A percentile compares a stretch with the other conserved stretches of the same genome.
Evolutionary conservation across 225 moss, liverwort and hornwort genomes (phyloP).

Genomic region (Marchantia polymorpha): DNA sequence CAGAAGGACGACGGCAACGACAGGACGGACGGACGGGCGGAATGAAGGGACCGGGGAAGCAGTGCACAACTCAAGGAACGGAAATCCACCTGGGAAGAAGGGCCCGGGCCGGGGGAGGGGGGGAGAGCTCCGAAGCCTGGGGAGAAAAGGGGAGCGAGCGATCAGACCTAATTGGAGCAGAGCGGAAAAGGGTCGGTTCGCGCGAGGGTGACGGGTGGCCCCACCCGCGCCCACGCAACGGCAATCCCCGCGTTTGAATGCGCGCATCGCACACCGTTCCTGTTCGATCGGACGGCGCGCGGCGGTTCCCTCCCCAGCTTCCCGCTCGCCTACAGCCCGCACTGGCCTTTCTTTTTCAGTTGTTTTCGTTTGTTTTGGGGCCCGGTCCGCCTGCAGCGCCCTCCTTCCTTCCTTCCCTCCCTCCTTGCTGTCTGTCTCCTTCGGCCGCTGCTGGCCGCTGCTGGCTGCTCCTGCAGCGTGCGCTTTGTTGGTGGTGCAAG

Average conservation of each 20-base stretch:
- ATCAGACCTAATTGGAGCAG: slow-evolving; percentile 6
- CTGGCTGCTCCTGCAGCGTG: not conserved
- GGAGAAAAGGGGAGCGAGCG: not conserved
- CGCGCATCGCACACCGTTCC: slow-evolving; percentile 28
- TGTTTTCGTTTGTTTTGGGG: slow-evolving; percentile 9
- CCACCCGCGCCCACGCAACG: slow-evolving; percentile 38
- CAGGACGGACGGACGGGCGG: not conserved
- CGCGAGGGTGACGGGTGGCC: slow-evolving; percentile 9
- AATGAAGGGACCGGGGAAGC: not conserved
- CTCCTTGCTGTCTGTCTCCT: not conserved
- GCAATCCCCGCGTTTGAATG: slow-evolving; percentile 48
- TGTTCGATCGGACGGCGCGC: slow-evolving; percentile 23
- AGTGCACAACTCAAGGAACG: not conserved
- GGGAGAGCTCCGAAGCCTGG: not conserved
- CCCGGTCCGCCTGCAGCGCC: not conserved
- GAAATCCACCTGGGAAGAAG: slow-evolving; percentile 2
- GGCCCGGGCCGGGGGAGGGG: not conserved
- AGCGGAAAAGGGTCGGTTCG: not conserved
- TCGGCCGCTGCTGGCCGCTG: not conserved
- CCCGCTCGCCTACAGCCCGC: slow-evolving; percentile 12
- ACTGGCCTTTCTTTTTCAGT: slow-evolving; percentile 20
- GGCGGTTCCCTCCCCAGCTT: slow-evolving; percentile 12
- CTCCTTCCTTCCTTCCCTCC: not conserved
- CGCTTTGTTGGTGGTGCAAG: slow-evolving; percentile 1
- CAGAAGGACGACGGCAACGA: not conserved